Evolutionary conservation across 495 filamentous ascomycete species (phyloP), one percentile per base, ranked within the genome.

Genomic region (Penicillium diatomitis): DNA sequence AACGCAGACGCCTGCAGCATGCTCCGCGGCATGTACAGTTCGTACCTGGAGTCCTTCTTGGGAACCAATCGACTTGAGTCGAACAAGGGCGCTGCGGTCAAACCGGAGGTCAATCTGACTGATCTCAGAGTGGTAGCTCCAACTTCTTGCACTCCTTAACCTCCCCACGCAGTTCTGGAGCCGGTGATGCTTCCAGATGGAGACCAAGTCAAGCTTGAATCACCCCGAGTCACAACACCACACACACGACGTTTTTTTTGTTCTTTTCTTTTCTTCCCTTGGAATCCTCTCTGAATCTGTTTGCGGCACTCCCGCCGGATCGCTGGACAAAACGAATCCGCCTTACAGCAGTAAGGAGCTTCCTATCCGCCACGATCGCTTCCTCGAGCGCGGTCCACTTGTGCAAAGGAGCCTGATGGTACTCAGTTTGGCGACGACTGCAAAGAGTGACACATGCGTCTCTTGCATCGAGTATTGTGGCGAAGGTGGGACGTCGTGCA

Each of bases 1-100:
- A 62, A 66, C 55, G 59, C 54, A 58, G 57, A 20, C 49, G 49
- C 35, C 50, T 65, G 56, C 54, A 62, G 51, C 62, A 69, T 69
- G 55, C 65, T 66, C 67, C 52, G 49, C 45, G 52, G 60, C 61
- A 61, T 60, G 52, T 55, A 20, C 20, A 20, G 20, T 20, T 2
- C 20, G 20, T 20, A 20, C 20, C 20, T 20, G 20, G 20, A 20
- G 20, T 20, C 54, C 54, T 27, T 34, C 36, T 28, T 39, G 41
- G 27, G 12, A 35, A 32, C 56, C 53, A 58, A 58, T 54, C 11
- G 48, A 45, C 11, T 37, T 45, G 28, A 34, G 39, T 28, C 32
- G n/a, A 29, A 12, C 44, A 42, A 38, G 50, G 20, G 50, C 50
- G 45, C 41, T 44, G 32, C 41, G 30, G 41, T 33, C 11, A 32